phyloP scores from a whole-genome alignment of 140 eudicot genomes.

The Stevia rebaudiana region DNA sequence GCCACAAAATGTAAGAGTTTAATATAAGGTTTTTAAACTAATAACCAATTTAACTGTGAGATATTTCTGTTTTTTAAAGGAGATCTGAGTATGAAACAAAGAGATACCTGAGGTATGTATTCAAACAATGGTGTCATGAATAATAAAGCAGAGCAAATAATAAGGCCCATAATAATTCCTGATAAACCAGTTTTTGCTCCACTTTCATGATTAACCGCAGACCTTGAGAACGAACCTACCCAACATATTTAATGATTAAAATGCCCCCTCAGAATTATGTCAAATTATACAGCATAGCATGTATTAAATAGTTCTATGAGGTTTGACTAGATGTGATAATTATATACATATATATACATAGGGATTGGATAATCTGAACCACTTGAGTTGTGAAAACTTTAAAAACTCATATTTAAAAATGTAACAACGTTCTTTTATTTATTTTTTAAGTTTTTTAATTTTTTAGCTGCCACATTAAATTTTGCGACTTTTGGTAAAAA shows the following conservation, averaged over 20 bases:
- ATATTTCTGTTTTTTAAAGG: neutral
- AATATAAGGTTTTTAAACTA: neutral
- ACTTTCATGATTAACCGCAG: constrained; percentile 96
- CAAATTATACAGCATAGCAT: constrained; percentile 2
- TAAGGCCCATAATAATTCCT: constrained; percentile 74
- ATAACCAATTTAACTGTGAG: neutral
- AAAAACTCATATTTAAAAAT: too few species aligned
- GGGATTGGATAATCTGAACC: too few species aligned
- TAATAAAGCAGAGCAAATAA: constrained; percentile 68
- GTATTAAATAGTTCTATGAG: constrained; percentile 1
- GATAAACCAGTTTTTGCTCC: constrained; percentile 98
- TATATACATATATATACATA: neutral
- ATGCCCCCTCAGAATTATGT: constrained; percentile 17
- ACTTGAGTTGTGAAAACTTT: too few species aligned
- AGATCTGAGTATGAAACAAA: constrained; percentile 4
- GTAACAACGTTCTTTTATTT: too few species aligned
- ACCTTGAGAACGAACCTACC: constrained; percentile 92
- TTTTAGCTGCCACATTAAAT: too few species aligned
- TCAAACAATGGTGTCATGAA: constrained; percentile 93
- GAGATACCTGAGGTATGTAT: constrained; percentile 78
- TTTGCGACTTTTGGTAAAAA: too few species aligned
- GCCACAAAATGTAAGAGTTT: neutral
- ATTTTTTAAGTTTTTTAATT: too few species aligned
- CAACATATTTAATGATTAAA: constrained; percentile 13
- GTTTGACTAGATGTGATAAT: neutral